Evolutionary conservation across 768 basidiomycete species (phyloP).

Genomic region (Psilocybe cyanescens): DNA sequence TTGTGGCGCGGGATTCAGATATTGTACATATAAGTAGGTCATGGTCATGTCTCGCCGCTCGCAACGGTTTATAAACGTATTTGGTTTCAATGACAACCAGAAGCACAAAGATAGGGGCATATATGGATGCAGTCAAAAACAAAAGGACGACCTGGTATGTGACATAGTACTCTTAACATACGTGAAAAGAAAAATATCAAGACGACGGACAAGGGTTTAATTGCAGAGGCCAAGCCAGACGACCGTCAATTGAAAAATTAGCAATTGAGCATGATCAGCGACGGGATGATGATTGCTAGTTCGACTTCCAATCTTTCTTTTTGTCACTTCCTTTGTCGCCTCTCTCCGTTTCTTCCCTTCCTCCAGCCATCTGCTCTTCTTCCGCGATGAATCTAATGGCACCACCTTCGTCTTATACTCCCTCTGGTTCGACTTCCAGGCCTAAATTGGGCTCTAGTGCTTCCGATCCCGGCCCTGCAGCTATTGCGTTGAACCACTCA

Average conservation of each 20-base stretch:
- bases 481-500: constrained; percentile 14
- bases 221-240: background rate
- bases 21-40: background rate
- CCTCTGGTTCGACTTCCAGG: background rate
- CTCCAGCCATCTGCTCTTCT: background rate
- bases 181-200: background rate
- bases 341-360: background rate
- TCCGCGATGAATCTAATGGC: background rate
- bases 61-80: background rate
- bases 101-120: background rate
- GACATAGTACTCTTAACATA: background rate
- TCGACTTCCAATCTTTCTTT: background rate
- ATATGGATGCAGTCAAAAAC: background rate
- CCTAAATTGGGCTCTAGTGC: background rate
- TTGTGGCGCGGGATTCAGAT: background rate
- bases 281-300: background rate
- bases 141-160: background rate
- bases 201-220: background rate
- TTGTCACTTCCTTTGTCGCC: background rate
- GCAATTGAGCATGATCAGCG: background rate
- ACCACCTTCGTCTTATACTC: background rate
- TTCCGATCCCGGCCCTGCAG: background rate
- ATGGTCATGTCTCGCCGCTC: background rate
- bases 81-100: constrained; percentile 7
- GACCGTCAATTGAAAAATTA: background rate